Conservation (phyloP, 495 filamentous ascomycete genomes). For the Lentithecium fluviatile region DNA sequence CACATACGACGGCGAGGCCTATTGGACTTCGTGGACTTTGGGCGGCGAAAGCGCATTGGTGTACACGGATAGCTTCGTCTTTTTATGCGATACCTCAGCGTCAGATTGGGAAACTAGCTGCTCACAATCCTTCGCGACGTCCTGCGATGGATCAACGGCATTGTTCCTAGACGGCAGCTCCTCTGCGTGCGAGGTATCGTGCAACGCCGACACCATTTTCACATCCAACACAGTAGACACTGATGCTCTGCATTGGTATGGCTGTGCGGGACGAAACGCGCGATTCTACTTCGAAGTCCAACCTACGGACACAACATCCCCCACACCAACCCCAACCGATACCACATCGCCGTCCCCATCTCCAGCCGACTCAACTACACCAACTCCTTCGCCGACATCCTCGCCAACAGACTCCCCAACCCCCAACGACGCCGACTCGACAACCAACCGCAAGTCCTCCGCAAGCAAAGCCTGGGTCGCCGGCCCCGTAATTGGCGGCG, state of each 20-base stretch:
- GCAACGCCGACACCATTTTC: not conserved
- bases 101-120: not conserved
- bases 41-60: too few relatives aligned
- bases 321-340: not conserved
- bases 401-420: too few relatives aligned
- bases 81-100: not conserved
- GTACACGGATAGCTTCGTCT: not conserved
- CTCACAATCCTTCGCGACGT: not conserved
- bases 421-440: too few relatives aligned
- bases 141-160: not conserved
- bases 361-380: too few relatives aligned
- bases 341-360: not conserved
- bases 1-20: not conserved
- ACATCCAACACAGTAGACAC: not conserved
- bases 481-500: not conserved
- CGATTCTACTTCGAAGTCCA: not conserved
- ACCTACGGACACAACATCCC: not conserved
- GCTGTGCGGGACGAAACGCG: not conserved
- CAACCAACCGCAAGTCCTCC: not conserved
- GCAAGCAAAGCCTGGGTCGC: not conserved
- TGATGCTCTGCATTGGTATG: not conserved
- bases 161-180: not conserved
- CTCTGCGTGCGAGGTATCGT: not conserved
- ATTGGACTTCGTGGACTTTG: not conserved
- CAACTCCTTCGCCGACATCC: too few relatives aligned